A percentile compares a stretch with the other conserved stretches of the same genome.
Conservation (phyloP, 225 moss, liverwort and hornwort genomes). For the Ulota crispa region DNA sequence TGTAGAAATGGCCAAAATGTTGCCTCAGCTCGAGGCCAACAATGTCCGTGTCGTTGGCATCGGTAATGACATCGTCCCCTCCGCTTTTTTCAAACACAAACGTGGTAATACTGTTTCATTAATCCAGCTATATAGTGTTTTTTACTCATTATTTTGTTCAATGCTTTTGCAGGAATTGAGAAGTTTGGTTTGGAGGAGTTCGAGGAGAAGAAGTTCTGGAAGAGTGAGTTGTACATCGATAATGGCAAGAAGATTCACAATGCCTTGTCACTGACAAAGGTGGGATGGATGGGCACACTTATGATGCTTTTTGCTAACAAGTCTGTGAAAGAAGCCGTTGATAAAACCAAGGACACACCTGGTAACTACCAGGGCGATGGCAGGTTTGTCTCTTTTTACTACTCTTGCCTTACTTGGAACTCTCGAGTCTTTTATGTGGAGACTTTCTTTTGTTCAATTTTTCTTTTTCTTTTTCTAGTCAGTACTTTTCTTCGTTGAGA, state of each 20-base stretch:
- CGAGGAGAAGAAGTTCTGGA: constrained; percentile 80
- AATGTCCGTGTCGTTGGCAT: constrained; percentile 75
- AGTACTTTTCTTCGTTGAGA: background rate
- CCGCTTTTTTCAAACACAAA: too few relatives aligned
- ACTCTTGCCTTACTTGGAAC: background rate
- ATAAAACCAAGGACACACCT: constrained; percentile 69
- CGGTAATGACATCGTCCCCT: constrained; percentile 41
- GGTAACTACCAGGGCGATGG: constrained; percentile 84
- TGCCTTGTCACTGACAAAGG: constrained; percentile 71
- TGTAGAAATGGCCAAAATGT: constrained; percentile 70
- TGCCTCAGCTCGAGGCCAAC: constrained; percentile 69
- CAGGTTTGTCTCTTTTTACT: constrained; percentile 38
- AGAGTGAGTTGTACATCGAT: constrained; percentile 89
- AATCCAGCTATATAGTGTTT: background rate
- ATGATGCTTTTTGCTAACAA: constrained; percentile 66
- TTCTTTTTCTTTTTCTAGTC: background rate
- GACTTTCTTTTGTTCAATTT: background rate
- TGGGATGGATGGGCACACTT: constrained; percentile 55
- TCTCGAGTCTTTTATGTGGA: background rate
- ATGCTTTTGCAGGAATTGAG: constrained; percentile 64
- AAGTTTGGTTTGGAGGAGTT: constrained; percentile 82
- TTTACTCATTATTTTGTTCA: background rate
- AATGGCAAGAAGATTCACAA: constrained; percentile 81
- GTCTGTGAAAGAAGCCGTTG: constrained; percentile 46
- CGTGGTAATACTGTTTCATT: background rate